Evolutionary conservation across 164 flowering plant species (phyloP), one percentile per base, ranked within the genome.

Genomic region (Hamamelis virginiana): DNA sequence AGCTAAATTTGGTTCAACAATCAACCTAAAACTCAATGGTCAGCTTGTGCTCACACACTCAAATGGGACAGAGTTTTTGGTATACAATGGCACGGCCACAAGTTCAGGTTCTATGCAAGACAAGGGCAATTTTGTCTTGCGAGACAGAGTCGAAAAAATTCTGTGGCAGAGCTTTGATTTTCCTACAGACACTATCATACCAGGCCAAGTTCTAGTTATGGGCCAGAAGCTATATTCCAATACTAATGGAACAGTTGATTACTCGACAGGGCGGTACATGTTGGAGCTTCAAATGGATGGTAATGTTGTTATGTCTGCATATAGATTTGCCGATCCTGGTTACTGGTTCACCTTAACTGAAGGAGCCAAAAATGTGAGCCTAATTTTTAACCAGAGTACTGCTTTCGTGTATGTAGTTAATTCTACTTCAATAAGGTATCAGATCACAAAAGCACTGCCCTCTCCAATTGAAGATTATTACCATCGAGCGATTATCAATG

Each of bases 231-330:
- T 74, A 9, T 74, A 38, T 51, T 74, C 73, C 53, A 69, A 69
- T 60, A 52, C 66, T 13, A 65, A 65, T 46, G 69, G 73, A 19
- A 67, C 64, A 3, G 57, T 59, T 9, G 73, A 74, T 44, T 74
- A 74, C 73, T 74, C 77, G 15, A 69, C 73, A 1, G 77, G 73
- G 9, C 45, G 68, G 11, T 73, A 23, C 58, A 62, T 25, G 71
- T 47, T 73, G 58, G 76, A 73, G 71, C 26, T 67, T 53, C 71
- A 73, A 65, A 19, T 21, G 63, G 74, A 71, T 65, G 69, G 74
- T 2, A 71, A 71, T 48, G 57, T 65, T 13, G 74, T 71, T 65
- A 45, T 71, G 16, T 71, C 74, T 21, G 68, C 74, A 5, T 65
- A 38, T 58, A 64, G 62, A 23, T 58, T 64, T 33, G 74, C 69